A percentile compares a stretch with the other conserved stretches of the same genome.
Evolutionary conservation across 306 rosid genomes (phyloP).

Genomic region (Neltuma alba): DNA sequence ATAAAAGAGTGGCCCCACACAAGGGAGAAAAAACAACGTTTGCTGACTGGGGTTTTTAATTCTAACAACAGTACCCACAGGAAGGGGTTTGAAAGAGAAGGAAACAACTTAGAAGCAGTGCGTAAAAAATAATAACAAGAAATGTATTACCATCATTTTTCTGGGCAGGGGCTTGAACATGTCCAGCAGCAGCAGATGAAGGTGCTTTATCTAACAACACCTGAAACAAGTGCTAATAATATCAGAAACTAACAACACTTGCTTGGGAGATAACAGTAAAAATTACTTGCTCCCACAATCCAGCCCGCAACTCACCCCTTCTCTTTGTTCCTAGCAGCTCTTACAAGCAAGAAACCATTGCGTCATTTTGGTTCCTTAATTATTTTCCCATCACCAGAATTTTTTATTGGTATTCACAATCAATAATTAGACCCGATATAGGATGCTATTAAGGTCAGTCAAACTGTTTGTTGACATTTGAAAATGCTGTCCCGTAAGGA

Average conservation of each 20-base stretch:
- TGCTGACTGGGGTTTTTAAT: slow-evolving; percentile 3
- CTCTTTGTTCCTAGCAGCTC: not conserved
- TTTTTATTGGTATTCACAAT: not conserved
- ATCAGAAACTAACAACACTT: slow-evolving; percentile 30
- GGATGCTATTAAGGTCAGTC: not conserved
- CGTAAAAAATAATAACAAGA: slow-evolving; percentile 10
- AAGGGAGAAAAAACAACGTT: slow-evolving; percentile 17
- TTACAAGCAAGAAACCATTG: not conserved
- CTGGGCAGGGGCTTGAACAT: slow-evolving; percentile 36
- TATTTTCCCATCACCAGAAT: not conserved
- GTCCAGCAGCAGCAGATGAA: slow-evolving; percentile 38
- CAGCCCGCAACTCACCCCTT: not conserved
- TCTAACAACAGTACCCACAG: not conserved
- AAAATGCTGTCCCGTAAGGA: not conserved
- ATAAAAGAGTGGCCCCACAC: too few relatives aligned
- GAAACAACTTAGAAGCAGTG: not conserved
- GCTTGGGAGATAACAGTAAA: slow-evolving; percentile 5
- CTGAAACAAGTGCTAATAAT: slow-evolving; percentile 44
- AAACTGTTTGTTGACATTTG: not conserved
- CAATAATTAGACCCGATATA: not conserved
- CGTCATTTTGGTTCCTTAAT: not conserved
- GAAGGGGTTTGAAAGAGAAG: slow-evolving; percentile 14
- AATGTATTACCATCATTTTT: slow-evolving; percentile 43
- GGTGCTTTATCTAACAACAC: slow-evolving; percentile 66
- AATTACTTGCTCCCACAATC: not conserved